These are phyloP conservation scores for Cladochytrium replicatum DNA, from an alignment of 192 early-diverging fungal species.

Conservation along the genomic window DNA sequence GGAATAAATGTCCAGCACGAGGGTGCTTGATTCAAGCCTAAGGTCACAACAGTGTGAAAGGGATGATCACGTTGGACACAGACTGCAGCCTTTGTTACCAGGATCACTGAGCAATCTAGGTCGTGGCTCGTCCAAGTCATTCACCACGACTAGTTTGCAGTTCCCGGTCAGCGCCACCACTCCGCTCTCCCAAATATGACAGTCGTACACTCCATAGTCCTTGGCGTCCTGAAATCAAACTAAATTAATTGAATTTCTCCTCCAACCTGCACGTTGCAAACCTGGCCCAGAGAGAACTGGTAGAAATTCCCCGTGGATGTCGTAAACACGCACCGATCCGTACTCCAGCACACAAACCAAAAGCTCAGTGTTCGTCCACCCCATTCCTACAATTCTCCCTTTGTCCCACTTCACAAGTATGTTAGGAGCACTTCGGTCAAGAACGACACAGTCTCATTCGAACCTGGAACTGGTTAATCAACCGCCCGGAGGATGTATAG, in stretches of 20 bases:
- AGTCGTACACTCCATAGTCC: slow-evolving; percentile 71
- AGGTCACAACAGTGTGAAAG: not conserved
- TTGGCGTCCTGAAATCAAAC: slow-evolving; percentile 56
- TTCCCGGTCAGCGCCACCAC: slow-evolving; percentile 84
- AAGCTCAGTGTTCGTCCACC: slow-evolving; percentile 82
- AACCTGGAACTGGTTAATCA: slow-evolving; percentile 81
- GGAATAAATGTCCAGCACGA: slow-evolving; percentile 83
- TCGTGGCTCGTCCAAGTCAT: slow-evolving; percentile 76
- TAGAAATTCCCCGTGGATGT: slow-evolving; percentile 70
- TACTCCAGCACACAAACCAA: slow-evolving; percentile 81
- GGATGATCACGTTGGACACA: not conserved
- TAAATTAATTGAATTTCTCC: slow-evolving; percentile 1
- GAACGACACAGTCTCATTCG: too few species aligned
- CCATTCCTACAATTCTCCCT: slow-evolving; percentile 78
- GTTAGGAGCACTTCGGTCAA: too few species aligned
- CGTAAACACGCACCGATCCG: slow-evolving; percentile 71
- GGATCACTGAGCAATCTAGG: slow-evolving; percentile 66
- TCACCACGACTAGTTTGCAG: slow-evolving; percentile 71
- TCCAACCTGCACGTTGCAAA: slow-evolving; percentile 10
- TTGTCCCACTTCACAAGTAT: slow-evolving; percentile 63
- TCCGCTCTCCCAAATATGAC: slow-evolving; percentile 82
- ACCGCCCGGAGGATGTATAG: slow-evolving; percentile 75
- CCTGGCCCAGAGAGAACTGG: slow-evolving; percentile 72
- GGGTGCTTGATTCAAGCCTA: slow-evolving; percentile 53
- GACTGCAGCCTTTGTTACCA: slow-evolving; percentile 20